Percentiles rank a stretch among this genome's conserved stretches.
phyloP scores from a whole-genome alignment of 1,139 yeast genomes.

The Yamadazyma membranifaciens region DNA sequence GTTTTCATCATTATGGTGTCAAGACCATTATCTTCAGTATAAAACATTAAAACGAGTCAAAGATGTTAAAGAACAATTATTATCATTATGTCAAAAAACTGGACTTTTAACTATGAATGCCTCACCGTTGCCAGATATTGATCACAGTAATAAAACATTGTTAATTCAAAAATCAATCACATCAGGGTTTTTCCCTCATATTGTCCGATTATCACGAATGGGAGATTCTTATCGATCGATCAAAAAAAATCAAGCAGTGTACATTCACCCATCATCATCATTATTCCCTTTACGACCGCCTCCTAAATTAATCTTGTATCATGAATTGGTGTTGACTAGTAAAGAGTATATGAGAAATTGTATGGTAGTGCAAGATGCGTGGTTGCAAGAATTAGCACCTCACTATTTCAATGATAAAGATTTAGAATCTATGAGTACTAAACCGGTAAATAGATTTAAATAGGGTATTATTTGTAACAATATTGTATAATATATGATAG shows the following conservation, averaged over 20 bases:
- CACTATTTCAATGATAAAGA: constrained; percentile 24
- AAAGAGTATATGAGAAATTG: constrained; percentile 90
- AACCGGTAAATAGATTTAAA: constrained; percentile 2
- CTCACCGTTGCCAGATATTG: too few relatives aligned
- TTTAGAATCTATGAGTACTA: constrained; percentile 12
- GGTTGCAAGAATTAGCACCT: constrained; percentile 24
- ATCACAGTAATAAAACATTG: constrained; percentile 20
- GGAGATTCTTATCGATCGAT: constrained; percentile 72
- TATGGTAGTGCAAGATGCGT: constrained; percentile 61
- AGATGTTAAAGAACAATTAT: constrained; percentile 72
- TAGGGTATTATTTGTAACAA: not conserved
- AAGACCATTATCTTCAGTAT: constrained; percentile 76
- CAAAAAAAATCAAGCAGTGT: constrained; percentile 63
- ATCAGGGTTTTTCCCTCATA: constrained; percentile 81
- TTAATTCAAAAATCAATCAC: constrained; percentile 67
- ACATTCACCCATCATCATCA: constrained; percentile 81
- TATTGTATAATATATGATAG: not conserved
- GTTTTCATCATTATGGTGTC: constrained; percentile 80
- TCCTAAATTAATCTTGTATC: constrained; percentile 68
- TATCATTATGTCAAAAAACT: constrained; percentile 56
- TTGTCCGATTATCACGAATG: constrained; percentile 65
- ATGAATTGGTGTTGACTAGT: constrained; percentile 82
- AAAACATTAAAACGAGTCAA: constrained; percentile 69
- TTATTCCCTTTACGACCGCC: constrained; percentile 64
- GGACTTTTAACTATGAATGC: constrained; percentile 36